phyloP scores from a whole-genome alignment of 805 yeast species.

The Myxozyma kluyveri region DNA sequence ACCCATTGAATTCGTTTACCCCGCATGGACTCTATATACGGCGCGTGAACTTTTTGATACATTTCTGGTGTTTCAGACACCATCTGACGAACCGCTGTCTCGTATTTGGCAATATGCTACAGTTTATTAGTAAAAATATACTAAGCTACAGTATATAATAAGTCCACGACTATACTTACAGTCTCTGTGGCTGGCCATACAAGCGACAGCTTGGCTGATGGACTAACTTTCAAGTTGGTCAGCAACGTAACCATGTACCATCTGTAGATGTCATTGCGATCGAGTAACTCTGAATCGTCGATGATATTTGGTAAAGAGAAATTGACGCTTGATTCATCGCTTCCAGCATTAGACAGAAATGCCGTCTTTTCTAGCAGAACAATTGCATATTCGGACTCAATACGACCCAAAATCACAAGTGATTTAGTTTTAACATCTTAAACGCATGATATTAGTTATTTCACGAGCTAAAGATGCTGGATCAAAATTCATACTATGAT shows the following conservation, averaged over 20 bases:
- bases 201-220: slow-evolving; percentile 69
- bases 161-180: slow-evolving; percentile 5
- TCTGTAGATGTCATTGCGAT: slow-evolving; percentile 76
- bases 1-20: slow-evolving; percentile 84
- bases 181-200: slow-evolving; percentile 84
- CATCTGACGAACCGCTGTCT: slow-evolving; percentile 57
- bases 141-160: background rate
- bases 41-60: slow-evolving; percentile 60
- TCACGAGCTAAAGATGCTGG: too few relatives aligned
- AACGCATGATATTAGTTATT: too few relatives aligned
- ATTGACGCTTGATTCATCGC: slow-evolving; percentile 4
- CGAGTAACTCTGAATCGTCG: slow-evolving; percentile 42
- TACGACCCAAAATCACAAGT: slow-evolving; percentile 65
- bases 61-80: slow-evolving; percentile 78
- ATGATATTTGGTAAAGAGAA: background rate
- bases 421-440: slow-evolving; percentile 66
- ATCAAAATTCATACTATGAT: too few relatives aligned
- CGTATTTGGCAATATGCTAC: slow-evolving; percentile 72
- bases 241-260: slow-evolving; percentile 66
- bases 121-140: background rate
- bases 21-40: slow-evolving; percentile 72
- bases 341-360: slow-evolving; percentile 39
- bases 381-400: slow-evolving; percentile 62
- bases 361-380: slow-evolving; percentile 70
- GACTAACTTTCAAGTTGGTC: too few relatives aligned